Base-by-base conservation (phyloP, 1,139 yeast species). In the Debaryomyces fabryi region DNA sequence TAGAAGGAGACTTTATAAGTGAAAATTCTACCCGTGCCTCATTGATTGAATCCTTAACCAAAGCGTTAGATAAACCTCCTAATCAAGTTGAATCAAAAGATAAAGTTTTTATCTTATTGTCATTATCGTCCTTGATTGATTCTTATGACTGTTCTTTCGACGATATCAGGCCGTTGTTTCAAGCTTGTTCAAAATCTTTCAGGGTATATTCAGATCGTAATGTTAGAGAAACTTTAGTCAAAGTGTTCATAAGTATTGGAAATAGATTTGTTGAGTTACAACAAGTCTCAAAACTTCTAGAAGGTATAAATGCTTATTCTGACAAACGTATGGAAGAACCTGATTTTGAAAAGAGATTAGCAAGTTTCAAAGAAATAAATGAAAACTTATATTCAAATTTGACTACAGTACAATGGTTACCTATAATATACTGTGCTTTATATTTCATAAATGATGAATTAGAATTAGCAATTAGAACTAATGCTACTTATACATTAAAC, bases 381-480 rank as follows among this genome's bases (percentile, higher is more conserved):
- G 96, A 89, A 53, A 65, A 63, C 0, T 57, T 69, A 3, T 88
- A 78, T 60, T 13, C 46, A 1, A 52, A 63, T 0, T 67, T 88
- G 12, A 63, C 79, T 0, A 71, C 82, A 0, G 51, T 66, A 3
- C 91, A 90, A 58, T 95, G 99, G 99, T 59, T 81, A 7, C 97
- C 97, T 2, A 60, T 95, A 3, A 52, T 93, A 34, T 79, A 86
- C 62, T 81, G 85, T 51, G 77, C 83, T 51, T 73, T 93, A 39
- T 91, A 71, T 60, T 88, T 81, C 63, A 79, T 93, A 50, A 84
- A 84, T 51, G 96, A 90, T 59, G 85, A 83, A 33, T 85, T 82
- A 20, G 99, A 93, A 63, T 74, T 88, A 50, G 86, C 96, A 0
- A 71, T 93, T 47, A 78, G 98, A 65, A 80, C 89, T 0, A 90